A percentile compares a stretch with the other conserved stretches of the same genome.
These are phyloP conservation scores for Fusarium sp. DNA, from an alignment of 2,329 filamentous ascomycete genomes.

Conservation along the genomic window DNA sequence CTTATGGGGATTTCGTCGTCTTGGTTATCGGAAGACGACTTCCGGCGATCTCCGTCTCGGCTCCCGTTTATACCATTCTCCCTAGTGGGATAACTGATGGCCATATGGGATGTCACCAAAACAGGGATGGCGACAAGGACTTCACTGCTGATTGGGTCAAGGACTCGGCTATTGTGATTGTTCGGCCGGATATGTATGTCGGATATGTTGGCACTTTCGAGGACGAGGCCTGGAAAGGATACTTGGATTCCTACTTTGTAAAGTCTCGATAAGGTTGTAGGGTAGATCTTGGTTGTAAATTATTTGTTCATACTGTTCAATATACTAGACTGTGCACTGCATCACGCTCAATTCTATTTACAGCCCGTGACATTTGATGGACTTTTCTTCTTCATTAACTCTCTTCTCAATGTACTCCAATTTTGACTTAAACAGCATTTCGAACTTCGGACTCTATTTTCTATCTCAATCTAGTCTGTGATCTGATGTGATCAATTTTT, in stretches of 20 bases:
- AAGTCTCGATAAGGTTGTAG: background rate
- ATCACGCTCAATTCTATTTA: background rate
- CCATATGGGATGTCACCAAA: rapidly evolving
- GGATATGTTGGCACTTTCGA: constrained; percentile 9
- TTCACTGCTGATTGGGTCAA: constrained; percentile 18
- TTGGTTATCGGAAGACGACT: background rate
- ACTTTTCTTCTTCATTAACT: rapidly evolving
- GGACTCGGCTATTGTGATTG: background rate
- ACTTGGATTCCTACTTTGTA: background rate
- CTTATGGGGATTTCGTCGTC: constrained; percentile 6
- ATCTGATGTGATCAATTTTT: rapidly evolving
- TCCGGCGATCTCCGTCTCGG: background rate
- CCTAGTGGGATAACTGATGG: background rate
- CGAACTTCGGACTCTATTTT: background rate
- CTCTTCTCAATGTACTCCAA: rapidly evolving
- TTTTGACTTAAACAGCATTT: rapidly evolving
- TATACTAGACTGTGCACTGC: rapidly evolving
- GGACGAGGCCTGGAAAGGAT: constrained; percentile 14
- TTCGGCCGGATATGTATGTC: constrained; percentile 36
- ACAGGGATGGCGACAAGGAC: background rate
- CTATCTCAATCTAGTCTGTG: rapidly evolving
- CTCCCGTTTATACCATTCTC: background rate
- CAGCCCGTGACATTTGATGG: background rate
- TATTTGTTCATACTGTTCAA: rapidly evolving
- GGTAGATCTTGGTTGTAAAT: background rate